Base-by-base conservation (phyloP, 305 asterid species). In the Solanum hybrid region DNA sequence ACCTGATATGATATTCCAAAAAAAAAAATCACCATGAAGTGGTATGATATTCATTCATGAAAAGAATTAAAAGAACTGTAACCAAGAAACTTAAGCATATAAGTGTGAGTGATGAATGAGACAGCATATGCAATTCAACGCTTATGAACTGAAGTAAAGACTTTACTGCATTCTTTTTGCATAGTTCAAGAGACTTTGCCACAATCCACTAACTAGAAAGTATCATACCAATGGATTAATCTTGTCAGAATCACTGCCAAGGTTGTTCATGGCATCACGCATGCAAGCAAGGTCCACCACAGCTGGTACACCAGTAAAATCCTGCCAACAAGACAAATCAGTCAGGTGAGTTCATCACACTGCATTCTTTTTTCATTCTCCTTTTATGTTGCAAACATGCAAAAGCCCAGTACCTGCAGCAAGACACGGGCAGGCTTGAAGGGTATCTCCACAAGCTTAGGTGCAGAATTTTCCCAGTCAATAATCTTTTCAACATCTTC, bases 191-290 rank as follows among this genome's bases (percentile, higher is more conserved):
- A 89, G 18, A 82, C 84, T 82, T 37, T 28, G 14, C 34, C 18
- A 84, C 86, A 86, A 78, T 71, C 74, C 89, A 61, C 24, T 24
- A 67, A 86, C 85, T 57, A 84, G 69, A 86, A 73, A 40, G 79
- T 88, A 67, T 57, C 95, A 90, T 95, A 96, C 99, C 99, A 97
- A 90, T 75, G 99, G 99, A 90, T 97, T 97, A 94, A 97, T 97
- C 96, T 97, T 97, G 92, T 94, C 90, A 75, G 99, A 93, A 90
- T 96, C 98, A 92, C 99, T 95, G 78, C 98, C 98, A 87, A 97
- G 98, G 34, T 92, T 96, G 92, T 95, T 94, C 97, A 97, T 96
- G 87, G 99, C 99, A 96, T 97, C 98, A 74, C 99, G 98, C 99
- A 97, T 97, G 91, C 97, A 96, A 89, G 99, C 98, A 9, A 97